These are phyloP conservation scores for Ganoderma resinaceum DNA, from an alignment of 1,284 basidiomycete genomes.

Conservation along the genomic window DNA sequence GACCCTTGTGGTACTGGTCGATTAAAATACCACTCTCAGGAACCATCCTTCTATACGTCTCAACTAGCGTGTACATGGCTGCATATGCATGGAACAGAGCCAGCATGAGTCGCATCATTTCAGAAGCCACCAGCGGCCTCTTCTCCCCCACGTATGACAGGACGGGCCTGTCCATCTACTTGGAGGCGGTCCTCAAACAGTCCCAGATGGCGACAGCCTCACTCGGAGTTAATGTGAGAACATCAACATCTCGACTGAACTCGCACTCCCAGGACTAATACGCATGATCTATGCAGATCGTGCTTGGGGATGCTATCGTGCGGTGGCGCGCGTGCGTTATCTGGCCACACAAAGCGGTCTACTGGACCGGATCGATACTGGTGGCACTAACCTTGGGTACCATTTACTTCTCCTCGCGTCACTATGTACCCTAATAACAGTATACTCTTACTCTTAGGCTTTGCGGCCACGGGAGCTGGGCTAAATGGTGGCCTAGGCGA, in stretches of 20 bases:
- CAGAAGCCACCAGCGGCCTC: not conserved
- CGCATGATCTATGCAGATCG: not conserved
- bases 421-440: not conserved
- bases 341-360: not conserved
- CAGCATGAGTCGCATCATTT: not conserved
- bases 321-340: conserved; percentile 5
- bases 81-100: not conserved
- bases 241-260: not conserved
- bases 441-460: not conserved
- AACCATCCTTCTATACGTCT: not conserved
- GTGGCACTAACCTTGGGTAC: not conserved
- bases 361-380: not conserved
- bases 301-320: conserved; percentile 5
- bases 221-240: not conserved
- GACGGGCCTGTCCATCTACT: not conserved
- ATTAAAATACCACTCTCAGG: not conserved
- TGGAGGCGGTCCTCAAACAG: not conserved
- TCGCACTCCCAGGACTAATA: too few species aligned
- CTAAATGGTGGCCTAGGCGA: not conserved
- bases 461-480: not conserved
- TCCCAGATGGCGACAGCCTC: not conserved
- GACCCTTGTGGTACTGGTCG: not conserved
- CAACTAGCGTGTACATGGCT: not conserved
- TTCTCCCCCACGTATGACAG: not conserved
- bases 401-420: too few species aligned